Evolutionary conservation across 1,284 basidiomycete species (phyloP).

Genomic region (Apiotrichum brassicae): DNA sequence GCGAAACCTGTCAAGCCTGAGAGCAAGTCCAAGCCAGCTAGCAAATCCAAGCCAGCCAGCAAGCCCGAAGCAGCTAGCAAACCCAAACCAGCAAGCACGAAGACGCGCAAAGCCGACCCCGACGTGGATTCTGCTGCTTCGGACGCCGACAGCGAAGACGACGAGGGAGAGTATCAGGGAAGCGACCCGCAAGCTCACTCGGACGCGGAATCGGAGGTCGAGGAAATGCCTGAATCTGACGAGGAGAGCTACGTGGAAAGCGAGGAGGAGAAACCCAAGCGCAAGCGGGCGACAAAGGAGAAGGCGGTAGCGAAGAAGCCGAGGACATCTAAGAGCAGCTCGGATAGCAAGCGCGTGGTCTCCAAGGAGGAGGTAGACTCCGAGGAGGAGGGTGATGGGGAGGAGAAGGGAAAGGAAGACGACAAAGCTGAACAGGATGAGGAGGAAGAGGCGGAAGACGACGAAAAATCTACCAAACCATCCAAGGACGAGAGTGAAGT

Average conservation of each 20-base stretch:
- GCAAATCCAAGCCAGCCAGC: background rate
- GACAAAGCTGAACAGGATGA: too few relatives aligned
- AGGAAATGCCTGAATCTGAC: slow-evolving; percentile 2
- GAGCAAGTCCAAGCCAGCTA: background rate
- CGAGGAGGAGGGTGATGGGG: background rate
- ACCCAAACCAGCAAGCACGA: background rate
- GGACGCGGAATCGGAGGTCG: background rate
- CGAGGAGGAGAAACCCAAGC: slow-evolving; percentile 3
- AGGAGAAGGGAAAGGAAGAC: background rate
- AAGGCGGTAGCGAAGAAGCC: background rate
- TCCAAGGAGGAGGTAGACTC: background rate
- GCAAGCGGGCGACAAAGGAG: background rate
- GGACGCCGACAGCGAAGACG: background rate
- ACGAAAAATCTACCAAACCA: too few relatives aligned
- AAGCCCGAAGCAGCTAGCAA: slow-evolving; percentile 1
- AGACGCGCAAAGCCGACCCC: background rate
- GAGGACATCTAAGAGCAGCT: background rate
- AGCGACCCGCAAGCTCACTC: background rate
- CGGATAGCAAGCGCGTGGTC: background rate
- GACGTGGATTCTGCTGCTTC: too few relatives aligned
- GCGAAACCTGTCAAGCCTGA: background rate
- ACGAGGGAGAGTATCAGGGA: background rate
- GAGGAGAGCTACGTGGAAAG: slow-evolving; percentile 1
- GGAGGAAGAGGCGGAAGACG: too few relatives aligned
- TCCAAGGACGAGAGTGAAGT: background rate